Conservation (phyloP, 2,329 filamentous ascomycete species). For the Colletotrichum sp. region DNA sequence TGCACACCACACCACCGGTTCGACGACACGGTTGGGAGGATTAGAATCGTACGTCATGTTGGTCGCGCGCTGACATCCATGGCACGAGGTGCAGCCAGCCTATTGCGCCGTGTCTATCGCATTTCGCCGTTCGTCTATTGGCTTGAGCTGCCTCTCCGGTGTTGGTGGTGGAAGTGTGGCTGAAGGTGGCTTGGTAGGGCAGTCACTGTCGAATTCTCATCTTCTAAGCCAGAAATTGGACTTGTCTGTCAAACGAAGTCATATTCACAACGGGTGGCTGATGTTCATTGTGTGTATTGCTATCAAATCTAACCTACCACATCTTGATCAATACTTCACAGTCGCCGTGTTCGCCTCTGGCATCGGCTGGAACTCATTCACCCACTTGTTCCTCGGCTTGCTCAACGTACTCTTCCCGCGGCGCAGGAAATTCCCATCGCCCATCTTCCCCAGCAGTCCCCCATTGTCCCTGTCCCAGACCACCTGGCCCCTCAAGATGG, state of each 20-base stretch:
- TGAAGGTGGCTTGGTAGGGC: background rate
- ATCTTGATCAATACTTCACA: background rate
- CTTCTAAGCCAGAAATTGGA: too few relatives aligned
- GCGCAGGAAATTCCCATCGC: constrained; percentile 54
- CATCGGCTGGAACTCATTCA: constrained; percentile 10
- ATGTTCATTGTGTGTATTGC: background rate
- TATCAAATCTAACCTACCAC: background rate
- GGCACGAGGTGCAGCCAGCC: background rate
- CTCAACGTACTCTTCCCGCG: constrained; percentile 33
- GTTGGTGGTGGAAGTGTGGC: background rate
- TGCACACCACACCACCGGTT: background rate
- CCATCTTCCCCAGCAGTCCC: constrained; percentile 52
- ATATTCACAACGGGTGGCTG: background rate
- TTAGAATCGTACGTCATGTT: background rate
- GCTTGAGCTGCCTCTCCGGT: background rate
- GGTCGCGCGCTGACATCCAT: background rate
- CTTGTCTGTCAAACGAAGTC: background rate
- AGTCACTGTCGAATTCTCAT: background rate
- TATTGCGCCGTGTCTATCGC: background rate
- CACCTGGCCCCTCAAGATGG: constrained; percentile 61
- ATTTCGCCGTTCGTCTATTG: background rate
- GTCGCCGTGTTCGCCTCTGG: background rate
- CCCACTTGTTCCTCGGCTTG: constrained; percentile 23
- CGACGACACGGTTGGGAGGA: background rate
- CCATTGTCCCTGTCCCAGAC: constrained; percentile 62